Evolutionary conservation across 768 basidiomycete genomes (phyloP).

Genomic region (Saitozyma podzolica): DNA sequence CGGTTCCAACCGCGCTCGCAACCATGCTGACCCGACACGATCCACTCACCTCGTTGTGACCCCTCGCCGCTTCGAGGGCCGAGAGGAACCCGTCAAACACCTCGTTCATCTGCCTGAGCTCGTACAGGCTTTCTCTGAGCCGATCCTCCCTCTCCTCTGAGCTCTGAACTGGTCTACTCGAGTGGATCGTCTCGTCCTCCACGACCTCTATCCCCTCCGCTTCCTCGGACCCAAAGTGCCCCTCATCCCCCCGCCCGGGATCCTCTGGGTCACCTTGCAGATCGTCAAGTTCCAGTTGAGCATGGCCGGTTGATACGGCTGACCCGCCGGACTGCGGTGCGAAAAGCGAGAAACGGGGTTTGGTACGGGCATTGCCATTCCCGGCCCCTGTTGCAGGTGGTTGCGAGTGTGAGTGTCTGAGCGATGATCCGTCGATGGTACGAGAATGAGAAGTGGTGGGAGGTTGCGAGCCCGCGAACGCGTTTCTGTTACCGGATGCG

Average conservation of each 20-base stretch:
- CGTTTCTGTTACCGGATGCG: not conserved
- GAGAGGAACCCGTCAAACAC: constrained; percentile 47
- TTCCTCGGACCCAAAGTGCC: constrained; percentile 12
- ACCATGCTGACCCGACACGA: not conserved
- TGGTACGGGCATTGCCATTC: constrained; percentile 1
- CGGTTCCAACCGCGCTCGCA: too few species aligned
- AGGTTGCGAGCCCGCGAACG: not conserved
- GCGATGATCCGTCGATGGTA: not conserved
- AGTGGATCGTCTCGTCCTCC: not conserved
- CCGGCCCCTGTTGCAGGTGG: not conserved
- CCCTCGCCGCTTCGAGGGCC: constrained; percentile 39
- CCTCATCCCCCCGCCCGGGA: constrained; percentile 7
- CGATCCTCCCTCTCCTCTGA: constrained; percentile 20
- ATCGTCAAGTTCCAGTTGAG: constrained; percentile 14
- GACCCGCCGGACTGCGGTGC: constrained; percentile 13
- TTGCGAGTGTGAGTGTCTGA: not conserved
- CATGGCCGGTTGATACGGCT: not conserved
- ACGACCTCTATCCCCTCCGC: constrained; percentile 28
- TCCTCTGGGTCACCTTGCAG: constrained; percentile 14
- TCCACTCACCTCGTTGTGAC: constrained; percentile 49
- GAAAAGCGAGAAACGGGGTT: constrained; percentile 45
- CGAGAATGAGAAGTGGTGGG: not conserved
- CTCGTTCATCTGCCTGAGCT: constrained; percentile 51
- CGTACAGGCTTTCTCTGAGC: constrained; percentile 46
- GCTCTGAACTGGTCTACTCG: not conserved